Base-by-base conservation (phyloP, 2,329 filamentous ascomycete genomes). In the Raffaelea albimanens region DNA sequence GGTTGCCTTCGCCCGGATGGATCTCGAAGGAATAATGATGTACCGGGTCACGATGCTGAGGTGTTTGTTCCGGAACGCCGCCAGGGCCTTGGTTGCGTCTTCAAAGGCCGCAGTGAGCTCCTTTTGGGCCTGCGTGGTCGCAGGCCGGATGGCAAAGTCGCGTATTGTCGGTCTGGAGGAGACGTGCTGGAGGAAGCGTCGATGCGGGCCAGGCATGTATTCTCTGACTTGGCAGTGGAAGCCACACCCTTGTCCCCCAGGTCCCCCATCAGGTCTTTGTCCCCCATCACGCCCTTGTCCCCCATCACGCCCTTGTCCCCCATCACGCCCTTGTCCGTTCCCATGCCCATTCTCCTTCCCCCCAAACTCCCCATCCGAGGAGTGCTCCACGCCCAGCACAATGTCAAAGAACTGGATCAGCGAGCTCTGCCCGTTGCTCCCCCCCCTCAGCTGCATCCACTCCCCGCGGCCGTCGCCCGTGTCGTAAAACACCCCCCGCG, bases 371-470 rank as follows among this genome's bases (percentile, higher is more conserved):
- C 68, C 69, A 43, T 65, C 64, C 2, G 67, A 64, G 2, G 58
- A 59, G 66, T 97, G 91, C 58, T 94, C 83, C 14, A 97, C 75
- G 2, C 88, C 87, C 0, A 97, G 74, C 0, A 89, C 78, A 14
- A 94, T 76, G 61, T 97, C 91, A 63, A 95, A 88, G 68, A 95
- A 93, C 58, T 96, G 89, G 50, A 97, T 89, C 39, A 95, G 71
- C 1, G 87, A 94, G 63, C 85, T 91, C 64, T 97, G 91, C 0
- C 90, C 91, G 58, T 96, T 96, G 62, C 87, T 94, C 4, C 91
- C 91, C 18, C 91, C 91, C n/a, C 86, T 79, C 49, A 86, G 84
- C 56, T 91, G 82, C 18, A 82, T 73, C 73, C 88, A 95, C 33
- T 75, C 67, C 0, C 81, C 77, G 14, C 70, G 69, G 1, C 80